Percentiles rank a stretch among this genome's conserved stretches.
Conservation (phyloP, 805 yeast species). For the Tetrapisispora nanseiensis region DNA sequence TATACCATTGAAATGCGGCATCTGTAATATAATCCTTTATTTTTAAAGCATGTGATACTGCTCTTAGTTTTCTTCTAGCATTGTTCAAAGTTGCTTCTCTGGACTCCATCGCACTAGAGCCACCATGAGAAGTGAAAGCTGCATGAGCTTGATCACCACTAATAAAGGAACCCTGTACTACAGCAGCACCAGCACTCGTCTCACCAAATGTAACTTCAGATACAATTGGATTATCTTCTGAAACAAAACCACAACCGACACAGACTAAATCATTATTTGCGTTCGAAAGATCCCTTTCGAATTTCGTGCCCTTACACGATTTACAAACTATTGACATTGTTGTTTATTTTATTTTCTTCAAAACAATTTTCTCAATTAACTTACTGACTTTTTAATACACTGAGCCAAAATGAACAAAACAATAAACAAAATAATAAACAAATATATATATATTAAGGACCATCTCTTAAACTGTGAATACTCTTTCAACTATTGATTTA, state of each 20-base stretch:
- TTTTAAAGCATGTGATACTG: constrained; percentile 65
- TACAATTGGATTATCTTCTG: constrained; percentile 88
- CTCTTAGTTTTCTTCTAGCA: constrained; percentile 68
- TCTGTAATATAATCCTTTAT: constrained; percentile 82
- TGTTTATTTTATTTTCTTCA: background rate
- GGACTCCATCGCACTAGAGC: constrained; percentile 69
- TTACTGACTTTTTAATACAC: background rate
- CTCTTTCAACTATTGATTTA: no score
- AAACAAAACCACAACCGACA: constrained; percentile 72
- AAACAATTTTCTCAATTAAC: background rate
- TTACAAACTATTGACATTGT: constrained; percentile 29
- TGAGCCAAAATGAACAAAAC: no score
- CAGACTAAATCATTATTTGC: constrained; percentile 76
- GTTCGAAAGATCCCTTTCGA: constrained; percentile 42
- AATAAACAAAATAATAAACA: no score
- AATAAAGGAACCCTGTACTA: constrained; percentile 89
- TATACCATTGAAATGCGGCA: constrained; percentile 83
- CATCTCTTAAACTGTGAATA: no score
- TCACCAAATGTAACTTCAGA: constrained; percentile 94
- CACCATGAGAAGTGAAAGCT: constrained; percentile 42
- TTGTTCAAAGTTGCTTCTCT: constrained; percentile 82
- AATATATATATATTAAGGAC: no score
- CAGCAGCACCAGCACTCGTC: constrained; percentile 85
- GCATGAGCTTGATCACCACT: constrained; percentile 80
- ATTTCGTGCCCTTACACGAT: constrained; percentile 44